Base-by-base conservation (phyloP, 2,329 filamentous ascomycete genomes). In the Fusarium hostae region DNA sequence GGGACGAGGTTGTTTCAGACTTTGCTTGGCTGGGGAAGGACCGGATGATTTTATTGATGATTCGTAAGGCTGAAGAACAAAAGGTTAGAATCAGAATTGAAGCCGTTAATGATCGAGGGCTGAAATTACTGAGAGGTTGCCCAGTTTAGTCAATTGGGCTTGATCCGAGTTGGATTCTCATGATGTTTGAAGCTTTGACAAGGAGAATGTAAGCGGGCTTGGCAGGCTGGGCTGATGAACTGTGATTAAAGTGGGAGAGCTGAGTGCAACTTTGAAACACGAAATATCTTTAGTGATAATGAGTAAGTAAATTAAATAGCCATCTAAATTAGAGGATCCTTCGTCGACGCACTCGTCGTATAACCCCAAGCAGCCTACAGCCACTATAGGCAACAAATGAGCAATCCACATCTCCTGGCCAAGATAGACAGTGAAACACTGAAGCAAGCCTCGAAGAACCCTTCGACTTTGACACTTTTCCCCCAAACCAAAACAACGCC, bases 401-500 rank as follows among this genome's bases (percentile, higher is more conserved):
- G 59, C 9, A 13, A 22, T 52, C 40, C 15, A 35, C 28, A 28
- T 40, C 26, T 59, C 51, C 28, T 15, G 30, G 11, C 13, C 12
- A 28, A 40, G 52, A 26, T 35, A 39, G 22, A 50, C 37, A 41
- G 28, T 44, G 35, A 63, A 51, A n/a, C 15, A 58, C 41, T 48
- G 51, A 52, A 68, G 51, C 39, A 64, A 44, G 48, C 40, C 45
- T 41, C 37, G 18, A 52, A 40, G 54, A 39, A 65, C 30, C 64
- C 48, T 60, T 67, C 43, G 41, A 69, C 32, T 69, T 44, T 18
- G 32, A 45, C 60, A 70, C 39, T 70, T 67, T 68, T 69, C 3
- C 47, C 63, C 48, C 54, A 35, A 35, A 32, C 56, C 62, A 30
- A 22, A 62, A 54, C 59, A 72, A 72, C 70, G 70, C 70, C 70